Base-by-base conservation (phyloP, 2,329 filamentous ascomycete species). In the Aspergillus spinulosporus region DNA sequence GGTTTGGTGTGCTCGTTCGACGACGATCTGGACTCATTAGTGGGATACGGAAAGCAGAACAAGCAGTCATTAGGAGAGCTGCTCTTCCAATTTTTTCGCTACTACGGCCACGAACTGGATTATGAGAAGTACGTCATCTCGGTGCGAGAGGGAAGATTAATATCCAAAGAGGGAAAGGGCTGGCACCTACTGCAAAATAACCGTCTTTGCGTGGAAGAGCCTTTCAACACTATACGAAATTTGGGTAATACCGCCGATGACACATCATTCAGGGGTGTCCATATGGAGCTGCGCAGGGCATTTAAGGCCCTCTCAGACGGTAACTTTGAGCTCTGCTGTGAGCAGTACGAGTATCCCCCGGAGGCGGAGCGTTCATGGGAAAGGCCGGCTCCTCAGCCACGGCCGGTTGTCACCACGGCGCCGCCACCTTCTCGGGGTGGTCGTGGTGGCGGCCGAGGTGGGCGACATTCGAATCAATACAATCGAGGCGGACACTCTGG, bases 201-300 rank as follows among this genome's bases (percentile, higher is more conserved):
- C 67, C 86, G 89, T 60, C 82, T 99, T 32, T 97, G 93, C 70
- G 90, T 99, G 8, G 94, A 99, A 71, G 94, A 99, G 72, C 94
- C 94, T 0, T 99, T 99, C 80, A 99, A 96, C 67, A 88, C 83
- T 3, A 82, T 83, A 36, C 85, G 94, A 42, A 99, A 99, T 71
- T 80, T 99, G 45, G 94, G 92, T 42, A 99, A 99, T 66, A 97
- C 94, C 1, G 94, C 92, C 6, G 94, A 99, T 70, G 92, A 96
- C 70, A 95, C 90, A 44, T 93, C 94, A 0, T 97, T 96, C 75
- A 85, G 89, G 49, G 94, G 94, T 1, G 83, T 99, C 31, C 94
- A 99, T 71, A 74, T 91, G 63, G 94, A 99, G 74, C 79, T 99
- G 49, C 86, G 94, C 59, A 84, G 92, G 62, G 94, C 94, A 0